Base-by-base conservation (phyloP, 192 early-diverging fungal species). In the Coemansia asiatica region DNA sequence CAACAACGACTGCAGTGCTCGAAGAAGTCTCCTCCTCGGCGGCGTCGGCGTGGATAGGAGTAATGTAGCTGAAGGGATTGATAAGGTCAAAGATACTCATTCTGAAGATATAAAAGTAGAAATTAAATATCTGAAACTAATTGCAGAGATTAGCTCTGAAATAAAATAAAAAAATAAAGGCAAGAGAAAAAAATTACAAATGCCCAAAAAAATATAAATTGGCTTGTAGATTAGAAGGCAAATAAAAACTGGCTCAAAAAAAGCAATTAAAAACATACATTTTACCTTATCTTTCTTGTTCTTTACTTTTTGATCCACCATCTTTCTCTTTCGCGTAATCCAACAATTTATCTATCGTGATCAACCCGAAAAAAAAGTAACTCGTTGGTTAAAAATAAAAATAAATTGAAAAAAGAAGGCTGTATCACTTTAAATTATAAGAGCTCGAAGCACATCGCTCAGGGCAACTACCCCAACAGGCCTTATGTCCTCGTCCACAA, bases 381-480 rank as follows among this genome's bases (percentile, higher is more conserved):
- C 13, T 36, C 8, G 16, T n/a, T n/a, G 19, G 15, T n/a, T 59
- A 38, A 35, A 29, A 40, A 16, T 58, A 40, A 12, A 23, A 23
- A 19, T 9, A 59, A 40, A 59, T 40, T 23, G 7, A 8, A 59
- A 23, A 40, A 23, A 38, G 38, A 57, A 33, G 13, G 7, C 21
- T 19, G 56, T 58, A 48, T 27, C 8, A 15, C 26, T 27, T 70
- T 75, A 77, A 61, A 75, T 27, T 5, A 80, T 80, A 50, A 83
- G 60, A 15, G 82, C 82, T 48, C 74, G 65, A 28, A 96, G 78
- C 25, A 96, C 90, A 72, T 96, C 94, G 44, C 90, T 91, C 55
- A 95, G 81, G 35, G 90, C 89, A 62, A 95, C 88, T 47, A 96
- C 89, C 18, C 94, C 94, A 51, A 89, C 80, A 28, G 95, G 82